phyloP scores from a whole-genome alignment of 257 asterid genomes.

The Solanum clarkiae region DNA sequence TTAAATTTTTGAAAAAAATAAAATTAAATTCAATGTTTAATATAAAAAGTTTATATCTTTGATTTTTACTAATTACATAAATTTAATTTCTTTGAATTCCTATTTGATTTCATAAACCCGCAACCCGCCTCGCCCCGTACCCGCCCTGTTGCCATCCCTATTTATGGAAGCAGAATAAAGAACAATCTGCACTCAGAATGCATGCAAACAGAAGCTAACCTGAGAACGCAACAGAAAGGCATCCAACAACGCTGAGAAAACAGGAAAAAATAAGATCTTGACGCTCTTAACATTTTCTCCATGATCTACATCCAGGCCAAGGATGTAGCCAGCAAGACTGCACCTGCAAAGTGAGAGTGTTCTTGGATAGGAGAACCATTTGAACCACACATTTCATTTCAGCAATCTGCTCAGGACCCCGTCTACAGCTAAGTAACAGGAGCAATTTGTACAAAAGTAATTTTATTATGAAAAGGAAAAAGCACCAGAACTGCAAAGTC shows the following conservation, averaged over 20 bases:
- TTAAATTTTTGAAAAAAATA: too few relatives aligned
- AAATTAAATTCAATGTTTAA: too few relatives aligned
- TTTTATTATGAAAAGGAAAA: background rate
- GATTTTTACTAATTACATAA: too few relatives aligned
- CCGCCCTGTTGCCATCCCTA: too few relatives aligned
- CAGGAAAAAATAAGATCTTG: conserved; percentile 45
- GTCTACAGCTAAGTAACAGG: background rate
- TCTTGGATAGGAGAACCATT: background rate
- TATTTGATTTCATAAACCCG: too few relatives aligned
- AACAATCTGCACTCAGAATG: background rate
- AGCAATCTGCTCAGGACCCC: background rate
- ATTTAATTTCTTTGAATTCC: too few relatives aligned
- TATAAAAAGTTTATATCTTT: too few relatives aligned
- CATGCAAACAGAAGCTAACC: conserved; percentile 28
- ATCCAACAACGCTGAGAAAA: conserved; percentile 62
- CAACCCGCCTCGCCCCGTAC: too few relatives aligned
- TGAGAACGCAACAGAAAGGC: conserved; percentile 67
- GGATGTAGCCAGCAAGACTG: conserved; percentile 61
- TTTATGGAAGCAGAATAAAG: background rate
- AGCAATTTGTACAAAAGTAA: background rate
- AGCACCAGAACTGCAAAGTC: conserved; percentile 82
- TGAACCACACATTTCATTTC: background rate
- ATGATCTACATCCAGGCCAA: conserved; percentile 39
- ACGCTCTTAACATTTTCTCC: conserved; percentile 36
- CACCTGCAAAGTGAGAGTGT: conserved; percentile 41